Percentiles rank a stretch among this genome's conserved stretches.
Conservation (phyloP, 805 yeast genomes). For the Ogataea polymorpha region DNA sequence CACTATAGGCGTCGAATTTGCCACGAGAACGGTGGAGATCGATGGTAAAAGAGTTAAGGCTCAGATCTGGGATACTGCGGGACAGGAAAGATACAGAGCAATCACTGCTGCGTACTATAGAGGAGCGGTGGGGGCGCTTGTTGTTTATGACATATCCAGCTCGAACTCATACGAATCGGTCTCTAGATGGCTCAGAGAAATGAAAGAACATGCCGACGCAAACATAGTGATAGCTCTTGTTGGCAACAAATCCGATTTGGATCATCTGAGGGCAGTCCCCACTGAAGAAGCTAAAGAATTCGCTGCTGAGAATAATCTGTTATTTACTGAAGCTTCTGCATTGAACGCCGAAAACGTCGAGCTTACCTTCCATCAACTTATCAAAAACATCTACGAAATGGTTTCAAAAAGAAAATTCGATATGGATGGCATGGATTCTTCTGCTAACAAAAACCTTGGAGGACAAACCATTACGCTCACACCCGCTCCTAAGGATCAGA, state of each 20-base stretch:
- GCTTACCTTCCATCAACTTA: constrained; percentile 85
- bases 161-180: constrained; percentile 83
- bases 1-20: constrained; percentile 97
- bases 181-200: constrained; percentile 84
- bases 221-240: constrained; percentile 92
- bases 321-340: constrained; percentile 96
- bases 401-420: constrained; percentile 90
- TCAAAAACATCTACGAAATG: constrained; percentile 92
- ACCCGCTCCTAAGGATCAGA: constrained; percentile 84
- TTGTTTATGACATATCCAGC: constrained; percentile 93
- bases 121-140: constrained; percentile 96
- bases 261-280: constrained; percentile 92
- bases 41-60: constrained; percentile 84
- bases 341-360: constrained; percentile 93
- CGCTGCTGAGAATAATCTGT: constrained; percentile 85
- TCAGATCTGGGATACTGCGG: constrained; percentile 98
- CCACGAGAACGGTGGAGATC: constrained; percentile 88
- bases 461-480: constrained; percentile 93
- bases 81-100: constrained; percentile 97
- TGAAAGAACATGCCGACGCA: constrained; percentile 89
- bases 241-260: constrained; percentile 88
- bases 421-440: constrained; percentile 60
- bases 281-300: constrained; percentile 96
- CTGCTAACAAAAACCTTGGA: constrained; percentile 49
- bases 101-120: constrained; percentile 96